Evolutionary conservation across 148 eudicot genomes (phyloP).

Genomic region (Linanthus parryae): DNA sequence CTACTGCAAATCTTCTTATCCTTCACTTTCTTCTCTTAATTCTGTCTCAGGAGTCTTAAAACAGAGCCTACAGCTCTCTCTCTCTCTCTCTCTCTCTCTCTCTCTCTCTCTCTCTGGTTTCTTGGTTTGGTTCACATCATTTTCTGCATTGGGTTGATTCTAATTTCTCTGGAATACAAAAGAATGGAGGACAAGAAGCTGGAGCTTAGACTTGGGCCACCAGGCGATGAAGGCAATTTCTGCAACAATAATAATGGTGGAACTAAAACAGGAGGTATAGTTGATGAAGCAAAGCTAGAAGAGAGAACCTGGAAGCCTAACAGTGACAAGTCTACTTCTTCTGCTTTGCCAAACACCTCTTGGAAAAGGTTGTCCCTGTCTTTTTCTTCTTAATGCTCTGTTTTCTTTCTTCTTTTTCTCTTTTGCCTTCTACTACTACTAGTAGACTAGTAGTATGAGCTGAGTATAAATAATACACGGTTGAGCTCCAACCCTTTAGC

Average conservation of each 20-base stretch:
- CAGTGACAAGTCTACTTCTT: not conserved
- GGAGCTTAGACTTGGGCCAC: constrained; percentile 71
- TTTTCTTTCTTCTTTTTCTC: not conserved
- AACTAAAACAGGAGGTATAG: not conserved
- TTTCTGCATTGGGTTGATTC: not conserved
- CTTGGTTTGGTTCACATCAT: not conserved
- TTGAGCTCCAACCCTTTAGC: too few species aligned
- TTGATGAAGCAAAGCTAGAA: not conserved
- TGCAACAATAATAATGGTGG: not conserved
- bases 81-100: not conserved
- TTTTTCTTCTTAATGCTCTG: constrained; percentile 11
- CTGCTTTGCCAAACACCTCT: not conserved
- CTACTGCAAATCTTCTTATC: too few species aligned
- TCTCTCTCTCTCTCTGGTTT: not conserved
- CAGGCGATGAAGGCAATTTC: constrained; percentile 32
- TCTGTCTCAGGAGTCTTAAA: too few species aligned
- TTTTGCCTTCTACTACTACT: constrained; percentile 37
- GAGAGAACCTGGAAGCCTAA: not conserved
- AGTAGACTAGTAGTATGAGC: constrained; percentile 10
- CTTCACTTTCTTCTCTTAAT: too few species aligned
- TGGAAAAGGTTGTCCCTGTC: too few species aligned
- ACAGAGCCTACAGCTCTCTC: too few species aligned
- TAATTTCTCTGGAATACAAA: not conserved
- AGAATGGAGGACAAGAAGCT: constrained; percentile 47
- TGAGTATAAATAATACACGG: constrained; percentile 42